Percentiles rank a stretch among this genome's conserved stretches.
Evolutionary conservation across 108 stramenopile species (phyloP).

Genomic region (Cylindrotheca fusiformis): DNA sequence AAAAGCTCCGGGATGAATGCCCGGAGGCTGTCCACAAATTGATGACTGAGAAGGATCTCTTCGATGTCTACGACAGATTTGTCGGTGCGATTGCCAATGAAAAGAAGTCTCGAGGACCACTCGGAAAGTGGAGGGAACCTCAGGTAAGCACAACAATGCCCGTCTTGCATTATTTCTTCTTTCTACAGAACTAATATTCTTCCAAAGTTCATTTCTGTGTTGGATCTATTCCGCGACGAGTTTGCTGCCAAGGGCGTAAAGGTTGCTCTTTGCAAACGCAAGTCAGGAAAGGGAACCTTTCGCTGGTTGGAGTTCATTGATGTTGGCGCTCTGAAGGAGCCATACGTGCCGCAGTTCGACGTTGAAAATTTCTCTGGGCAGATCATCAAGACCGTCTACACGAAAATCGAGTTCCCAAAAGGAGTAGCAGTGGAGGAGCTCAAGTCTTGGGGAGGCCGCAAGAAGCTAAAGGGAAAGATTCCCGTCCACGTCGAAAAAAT

Average conservation of each 20-base stretch:
- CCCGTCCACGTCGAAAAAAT: slow-evolving; percentile 41
- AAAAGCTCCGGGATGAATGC: slow-evolving; percentile 27
- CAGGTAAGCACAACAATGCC: too few relatives aligned
- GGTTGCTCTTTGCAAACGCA: slow-evolving; percentile 47
- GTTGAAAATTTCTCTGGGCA: slow-evolving; percentile 41
- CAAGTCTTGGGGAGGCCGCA: slow-evolving; percentile 32
- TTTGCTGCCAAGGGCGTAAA: slow-evolving; percentile 41
- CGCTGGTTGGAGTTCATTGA: slow-evolving; percentile 64
- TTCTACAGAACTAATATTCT: too few relatives aligned
- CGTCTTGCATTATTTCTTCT: too few relatives aligned
- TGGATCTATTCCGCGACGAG: slow-evolving; percentile 48
- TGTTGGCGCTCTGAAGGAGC: slow-evolving; percentile 8
- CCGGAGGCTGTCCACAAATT: slow-evolving; percentile 20
- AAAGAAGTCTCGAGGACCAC: slow-evolving; percentile 28
- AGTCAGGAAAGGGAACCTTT: slow-evolving; percentile 20
- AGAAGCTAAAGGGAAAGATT: slow-evolving; percentile 42
- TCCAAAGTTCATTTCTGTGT: slow-evolving; percentile 28
- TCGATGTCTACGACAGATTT: slow-evolving; percentile 37
- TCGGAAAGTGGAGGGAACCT: slow-evolving; percentile 59
- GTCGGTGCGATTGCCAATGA: slow-evolving; percentile 29
- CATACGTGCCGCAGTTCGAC: slow-evolving; percentile 56
- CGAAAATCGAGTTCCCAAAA: slow-evolving; percentile 43
- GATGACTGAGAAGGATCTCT: slow-evolving; percentile 19
- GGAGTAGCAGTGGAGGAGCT: slow-evolving; percentile 57
- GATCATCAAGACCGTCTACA: slow-evolving; percentile 41